These are phyloP conservation scores for Phoenix dactylifera DNA, from an alignment of 176 grass and related monocot species.

Conservation along the genomic window DNA sequence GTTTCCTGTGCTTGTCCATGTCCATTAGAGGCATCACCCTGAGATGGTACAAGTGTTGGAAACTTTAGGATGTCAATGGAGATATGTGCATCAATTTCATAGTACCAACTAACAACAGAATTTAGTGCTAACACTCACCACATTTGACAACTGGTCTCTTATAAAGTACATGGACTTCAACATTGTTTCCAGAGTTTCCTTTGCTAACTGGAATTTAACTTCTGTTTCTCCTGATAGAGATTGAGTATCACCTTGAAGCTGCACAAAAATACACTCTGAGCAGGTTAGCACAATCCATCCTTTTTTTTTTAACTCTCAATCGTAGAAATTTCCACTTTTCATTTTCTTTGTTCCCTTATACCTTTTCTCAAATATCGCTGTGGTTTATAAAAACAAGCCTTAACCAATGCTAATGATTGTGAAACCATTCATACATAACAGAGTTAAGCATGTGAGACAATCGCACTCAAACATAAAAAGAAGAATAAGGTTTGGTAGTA, in stretches of 20 bases:
- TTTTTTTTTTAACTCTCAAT: neutral
- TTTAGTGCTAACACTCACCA: conserved; percentile 7
- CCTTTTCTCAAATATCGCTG: too few species aligned
- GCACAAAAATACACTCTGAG: conserved; percentile 6
- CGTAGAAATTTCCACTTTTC: too few species aligned
- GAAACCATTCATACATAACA: too few species aligned
- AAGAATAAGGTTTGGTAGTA: too few species aligned
- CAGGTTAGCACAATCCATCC: conserved; percentile 4
- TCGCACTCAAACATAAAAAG: too few species aligned
- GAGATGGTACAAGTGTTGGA: too few species aligned
- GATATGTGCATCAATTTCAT: neutral
- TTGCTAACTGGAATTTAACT: conserved; percentile 31
- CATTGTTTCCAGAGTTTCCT: conserved; percentile 49
- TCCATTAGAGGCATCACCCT: conserved; percentile 11
- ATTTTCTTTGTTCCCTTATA: too few species aligned
- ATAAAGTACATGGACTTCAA: conserved; percentile 36
- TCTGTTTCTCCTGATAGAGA: conserved; percentile 24
- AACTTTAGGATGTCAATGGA: neutral
- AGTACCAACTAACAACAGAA: neutral
- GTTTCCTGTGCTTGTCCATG: neutral
- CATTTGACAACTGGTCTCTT: conserved; percentile 19
- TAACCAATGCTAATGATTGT: too few species aligned
- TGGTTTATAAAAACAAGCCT: too few species aligned
- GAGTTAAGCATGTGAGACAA: too few species aligned
- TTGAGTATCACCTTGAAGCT: conserved; percentile 28